Evolutionary conservation across 805 yeast species (phyloP).

Genomic region (Candida maris): DNA sequence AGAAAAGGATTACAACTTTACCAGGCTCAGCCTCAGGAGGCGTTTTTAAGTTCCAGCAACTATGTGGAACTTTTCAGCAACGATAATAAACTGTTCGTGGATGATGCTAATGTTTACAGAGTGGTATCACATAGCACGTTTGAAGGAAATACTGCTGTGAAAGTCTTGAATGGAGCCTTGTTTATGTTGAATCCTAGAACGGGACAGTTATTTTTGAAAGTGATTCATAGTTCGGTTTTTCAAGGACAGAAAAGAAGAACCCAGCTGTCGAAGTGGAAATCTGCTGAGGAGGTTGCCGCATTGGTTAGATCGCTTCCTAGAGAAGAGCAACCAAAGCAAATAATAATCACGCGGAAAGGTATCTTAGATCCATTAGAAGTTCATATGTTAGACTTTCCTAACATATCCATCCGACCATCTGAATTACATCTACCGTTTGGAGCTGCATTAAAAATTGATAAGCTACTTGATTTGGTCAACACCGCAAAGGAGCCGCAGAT

Average conservation of each 20-base stretch:
- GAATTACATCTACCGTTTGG: conserved; percentile 89
- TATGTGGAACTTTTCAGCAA: conserved; percentile 85
- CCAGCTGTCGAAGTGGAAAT: conserved; percentile 95
- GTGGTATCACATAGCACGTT: conserved; percentile 87
- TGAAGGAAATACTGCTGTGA: conserved; percentile 90
- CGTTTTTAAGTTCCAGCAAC: conserved; percentile 82
- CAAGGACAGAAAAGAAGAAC: conserved; percentile 93
- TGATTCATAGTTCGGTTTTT: conserved; percentile 94
- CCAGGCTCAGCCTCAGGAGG: conserved; percentile 91
- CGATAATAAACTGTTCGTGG: conserved; percentile 82
- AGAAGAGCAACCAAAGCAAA: conserved; percentile 92
- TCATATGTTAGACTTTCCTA: conserved; percentile 95
- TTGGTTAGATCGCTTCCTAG: conserved; percentile 81
- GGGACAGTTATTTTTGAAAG: conserved; percentile 84
- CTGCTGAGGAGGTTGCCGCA: conserved; percentile 97
- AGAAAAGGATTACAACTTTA: conserved; percentile 91
- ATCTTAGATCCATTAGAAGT: conserved; percentile 93
- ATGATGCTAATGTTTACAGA: conserved; percentile 91
- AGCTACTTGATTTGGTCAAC: conserved; percentile 70
- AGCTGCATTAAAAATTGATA: conserved; percentile 77
- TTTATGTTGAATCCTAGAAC: conserved; percentile 86
- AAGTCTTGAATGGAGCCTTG: conserved; percentile 90
- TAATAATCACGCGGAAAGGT: conserved; percentile 86
- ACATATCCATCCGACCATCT: conserved; percentile 81
- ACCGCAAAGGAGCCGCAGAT: conserved; percentile 90